A percentile compares a stretch with the other conserved stretches of the same genome.
Evolutionary conservation across 2,329 filamentous ascomycete genomes (phyloP).

Genomic region (Leptographium lundbergii): DNA sequence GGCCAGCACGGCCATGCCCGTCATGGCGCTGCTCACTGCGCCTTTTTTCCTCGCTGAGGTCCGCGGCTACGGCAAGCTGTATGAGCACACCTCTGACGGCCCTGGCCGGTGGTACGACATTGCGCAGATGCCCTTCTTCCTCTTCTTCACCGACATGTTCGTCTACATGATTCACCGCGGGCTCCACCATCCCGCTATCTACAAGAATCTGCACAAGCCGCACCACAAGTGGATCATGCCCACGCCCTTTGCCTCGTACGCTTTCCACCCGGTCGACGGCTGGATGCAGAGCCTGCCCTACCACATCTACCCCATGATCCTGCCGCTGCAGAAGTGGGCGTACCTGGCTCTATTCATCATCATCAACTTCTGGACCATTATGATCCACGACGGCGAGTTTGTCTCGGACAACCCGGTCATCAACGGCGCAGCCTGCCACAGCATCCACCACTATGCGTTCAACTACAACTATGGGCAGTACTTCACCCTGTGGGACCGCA

Average conservation of each 20-base stretch:
- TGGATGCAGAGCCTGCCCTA: slow-evolving; percentile 83
- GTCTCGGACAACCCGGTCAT: slow-evolving; percentile 80
- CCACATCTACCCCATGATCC: slow-evolving; percentile 84
- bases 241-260: slow-evolving; percentile 81
- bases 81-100: slow-evolving; percentile 64
- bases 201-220: slow-evolving; percentile 87
- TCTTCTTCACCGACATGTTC: slow-evolving; percentile 76
- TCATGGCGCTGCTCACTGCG: slow-evolving; percentile 71
- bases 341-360: slow-evolving; percentile 80
- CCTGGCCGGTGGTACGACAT: slow-evolving; percentile 68
- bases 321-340: slow-evolving; percentile 83
- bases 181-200: slow-evolving; percentile 67
- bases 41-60: slow-evolving; percentile 76
- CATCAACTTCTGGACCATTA: slow-evolving; percentile 93
- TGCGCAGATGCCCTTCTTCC: slow-evolving; percentile 77
- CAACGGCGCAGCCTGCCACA: slow-evolving; percentile 91
- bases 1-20: slow-evolving; percentile 61
- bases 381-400: slow-evolving; percentile 95
- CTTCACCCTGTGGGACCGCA: slow-evolving; percentile 80
- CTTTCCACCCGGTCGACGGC: slow-evolving; percentile 90
- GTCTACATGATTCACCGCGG: slow-evolving; percentile 89
- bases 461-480: slow-evolving; percentile 94
- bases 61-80: slow-evolving; percentile 74
- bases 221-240: slow-evolving; percentile 99
- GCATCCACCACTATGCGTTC: slow-evolving; percentile 78